Evolutionary conservation across 495 filamentous ascomycete species (phyloP).

Genomic region (Immersiella caudata): DNA sequence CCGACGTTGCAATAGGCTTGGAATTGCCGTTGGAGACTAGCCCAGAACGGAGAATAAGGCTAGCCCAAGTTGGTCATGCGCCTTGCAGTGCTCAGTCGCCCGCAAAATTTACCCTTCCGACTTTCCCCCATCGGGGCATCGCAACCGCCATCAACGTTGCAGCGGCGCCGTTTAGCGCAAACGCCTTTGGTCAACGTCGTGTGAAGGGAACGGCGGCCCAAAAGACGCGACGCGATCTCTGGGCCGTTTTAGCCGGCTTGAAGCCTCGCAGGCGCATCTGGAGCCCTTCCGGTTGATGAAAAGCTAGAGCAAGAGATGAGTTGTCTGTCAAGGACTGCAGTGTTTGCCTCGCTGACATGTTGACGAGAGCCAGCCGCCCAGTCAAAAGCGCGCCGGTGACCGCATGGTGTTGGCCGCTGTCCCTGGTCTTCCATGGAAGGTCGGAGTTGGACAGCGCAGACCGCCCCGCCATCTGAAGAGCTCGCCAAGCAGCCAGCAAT

Average conservation of each 20-base stretch:
- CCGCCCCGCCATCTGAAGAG: not conserved
- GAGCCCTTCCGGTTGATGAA: not conserved
- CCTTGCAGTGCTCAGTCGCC: not conserved
- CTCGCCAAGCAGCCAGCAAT: not conserved
- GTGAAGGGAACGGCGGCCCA: not conserved
- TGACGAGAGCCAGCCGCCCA: constrained; percentile 2
- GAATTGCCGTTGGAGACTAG: constrained; percentile 13
- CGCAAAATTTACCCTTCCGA: constrained; percentile 7
- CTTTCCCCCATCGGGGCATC: not conserved
- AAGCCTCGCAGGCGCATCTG: not conserved
- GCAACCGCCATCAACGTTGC: constrained; percentile 13
- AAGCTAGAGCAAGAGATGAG: not conserved
- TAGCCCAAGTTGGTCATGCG: not conserved
- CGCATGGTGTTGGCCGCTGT: not conserved
- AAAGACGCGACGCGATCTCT: not conserved
- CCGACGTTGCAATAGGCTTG: constrained; percentile 23
- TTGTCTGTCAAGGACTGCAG: not conserved
- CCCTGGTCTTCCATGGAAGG: not conserved
- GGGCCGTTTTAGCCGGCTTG: constrained; percentile 1
- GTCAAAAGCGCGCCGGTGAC: not conserved
- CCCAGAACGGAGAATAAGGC: not conserved
- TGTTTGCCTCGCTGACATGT: not conserved
- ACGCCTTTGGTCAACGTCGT: constrained; percentile 4
- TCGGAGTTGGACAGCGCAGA: not conserved
- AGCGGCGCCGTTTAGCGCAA: constrained; percentile 24